Base-by-base conservation (phyloP, 2,329 filamentous ascomycete species). In the Ophiostoma perfectum region DNA sequence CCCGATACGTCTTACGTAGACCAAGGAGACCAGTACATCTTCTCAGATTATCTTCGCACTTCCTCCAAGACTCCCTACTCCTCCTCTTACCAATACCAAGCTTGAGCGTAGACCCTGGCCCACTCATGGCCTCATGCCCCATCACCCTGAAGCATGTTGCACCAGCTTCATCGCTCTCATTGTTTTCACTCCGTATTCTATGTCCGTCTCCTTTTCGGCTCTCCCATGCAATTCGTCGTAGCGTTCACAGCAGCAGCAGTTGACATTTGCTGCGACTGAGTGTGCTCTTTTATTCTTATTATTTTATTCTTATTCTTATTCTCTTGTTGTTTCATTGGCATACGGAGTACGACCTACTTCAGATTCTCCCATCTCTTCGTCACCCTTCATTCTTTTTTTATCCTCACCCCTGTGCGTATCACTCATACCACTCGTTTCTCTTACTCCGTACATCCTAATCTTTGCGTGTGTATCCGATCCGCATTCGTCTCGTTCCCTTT, bases 41-140 rank as follows among this genome's bases (percentile, higher is more conserved):
- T 18, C 49, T 36, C 49, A 27, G n/a, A 9, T 47, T 47, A 5
- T 14, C 45, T n/a, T 11, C 45, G 45, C 45, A 12, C 9, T 4
- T 47, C 7, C 6, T 9, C 47, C n/a, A 55, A 55, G 49, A 55
- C 49, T 27, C 49, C 49, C 27, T 49, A 12, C 41, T 42, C 36
- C 44, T 14, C 36, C 60, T 16, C 18, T 52, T 12, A 9, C 52
- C 49, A 55, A 55, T 55, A 55, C 49, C 49, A 55, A 55, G 49
- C 49, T 55, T 18, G n/a, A 55, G 49, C 49, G 47, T 52, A 27
- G 60, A 49, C n/a, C 52, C 60, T 41, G 69, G 49, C 58, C 70
- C 68, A 67, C 67, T 45, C 65, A 64, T 71, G 64, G 70, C 42
- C 49, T 58, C 68, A 70, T 68, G 63, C 68, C 63, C 66, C 68